These are phyloP conservation scores for Corymbia maculata DNA, from an alignment of 345 rosid genomes.

Conservation along the genomic window DNA sequence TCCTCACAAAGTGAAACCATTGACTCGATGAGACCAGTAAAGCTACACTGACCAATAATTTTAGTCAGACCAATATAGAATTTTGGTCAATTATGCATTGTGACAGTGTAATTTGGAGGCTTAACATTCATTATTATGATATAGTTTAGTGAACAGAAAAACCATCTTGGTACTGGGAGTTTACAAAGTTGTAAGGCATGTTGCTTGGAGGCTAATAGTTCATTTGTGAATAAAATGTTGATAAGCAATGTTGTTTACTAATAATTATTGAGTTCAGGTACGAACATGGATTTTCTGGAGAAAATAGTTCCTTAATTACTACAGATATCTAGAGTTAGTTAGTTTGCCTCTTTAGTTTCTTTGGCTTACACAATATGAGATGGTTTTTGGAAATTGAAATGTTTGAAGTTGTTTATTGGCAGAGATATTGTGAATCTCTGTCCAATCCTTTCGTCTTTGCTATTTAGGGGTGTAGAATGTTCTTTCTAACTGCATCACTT, in stretches of 20 bases:
- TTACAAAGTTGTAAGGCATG: neutral
- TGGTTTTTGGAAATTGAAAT: neutral
- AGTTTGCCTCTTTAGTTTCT: neutral
- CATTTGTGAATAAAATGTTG: neutral
- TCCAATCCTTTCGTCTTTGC: neutral
- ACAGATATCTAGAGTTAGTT: neutral
- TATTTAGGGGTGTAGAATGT: neutral
- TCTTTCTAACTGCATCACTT: neutral
- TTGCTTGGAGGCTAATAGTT: neutral
- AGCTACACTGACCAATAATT: neutral
- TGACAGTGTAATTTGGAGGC: neutral
- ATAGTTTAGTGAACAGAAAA: neutral
- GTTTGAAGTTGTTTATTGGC: neutral
- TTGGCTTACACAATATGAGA: neutral
- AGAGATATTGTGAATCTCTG: neutral
- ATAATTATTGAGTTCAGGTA: neutral
- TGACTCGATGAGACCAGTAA: neutral
- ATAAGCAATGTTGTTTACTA: neutral
- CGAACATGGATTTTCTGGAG: neutral
- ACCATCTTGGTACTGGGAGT: neutral
- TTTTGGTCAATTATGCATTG: neutral
- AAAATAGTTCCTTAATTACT: neutral
- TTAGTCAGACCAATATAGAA: neutral
- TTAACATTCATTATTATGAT: neutral
- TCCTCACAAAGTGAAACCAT: neutral